Evolutionary conservation across 371 early-diverging fungal species (phyloP).

Genomic region (Apophysomyces trapeziformis): DNA sequence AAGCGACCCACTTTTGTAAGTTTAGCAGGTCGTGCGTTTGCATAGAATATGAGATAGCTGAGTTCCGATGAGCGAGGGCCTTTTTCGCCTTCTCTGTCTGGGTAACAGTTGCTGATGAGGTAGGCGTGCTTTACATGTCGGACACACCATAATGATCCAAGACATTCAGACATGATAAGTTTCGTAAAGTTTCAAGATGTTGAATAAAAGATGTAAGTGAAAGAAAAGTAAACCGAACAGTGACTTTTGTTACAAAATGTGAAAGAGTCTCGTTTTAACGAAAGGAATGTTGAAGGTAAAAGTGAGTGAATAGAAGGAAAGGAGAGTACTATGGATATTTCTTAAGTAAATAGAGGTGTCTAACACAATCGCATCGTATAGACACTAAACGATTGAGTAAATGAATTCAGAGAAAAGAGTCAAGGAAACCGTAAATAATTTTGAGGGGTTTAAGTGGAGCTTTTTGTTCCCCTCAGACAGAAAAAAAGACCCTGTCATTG

Average conservation of each 20-base stretch:
- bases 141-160: constrained; percentile 15
- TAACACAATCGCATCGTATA: constrained; percentile 2
- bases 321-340: constrained; percentile 3
- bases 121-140: constrained; percentile 84
- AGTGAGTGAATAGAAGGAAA: neutral
- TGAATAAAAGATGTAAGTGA: neutral
- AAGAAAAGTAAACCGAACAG: constrained; percentile 5
- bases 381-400: neutral
- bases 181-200: neutral
- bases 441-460: no score
- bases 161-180: constrained; percentile 15
- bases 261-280: neutral
- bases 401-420: neutral
- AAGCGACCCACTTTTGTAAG: constrained; percentile 88
- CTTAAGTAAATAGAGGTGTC: neutral
- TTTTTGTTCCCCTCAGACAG: no score
- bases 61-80: constrained; percentile 82
- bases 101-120: constrained; percentile 89
- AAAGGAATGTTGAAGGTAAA: constrained; percentile 4
- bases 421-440: no score
- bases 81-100: constrained; percentile 73
- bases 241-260: constrained; percentile 10
- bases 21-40: constrained; percentile 87
- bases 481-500: no score
- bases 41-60: constrained; percentile 89